Base-by-base conservation (phyloP, 2,329 filamentous ascomycete genomes). In the Diaporthe humulicola region DNA sequence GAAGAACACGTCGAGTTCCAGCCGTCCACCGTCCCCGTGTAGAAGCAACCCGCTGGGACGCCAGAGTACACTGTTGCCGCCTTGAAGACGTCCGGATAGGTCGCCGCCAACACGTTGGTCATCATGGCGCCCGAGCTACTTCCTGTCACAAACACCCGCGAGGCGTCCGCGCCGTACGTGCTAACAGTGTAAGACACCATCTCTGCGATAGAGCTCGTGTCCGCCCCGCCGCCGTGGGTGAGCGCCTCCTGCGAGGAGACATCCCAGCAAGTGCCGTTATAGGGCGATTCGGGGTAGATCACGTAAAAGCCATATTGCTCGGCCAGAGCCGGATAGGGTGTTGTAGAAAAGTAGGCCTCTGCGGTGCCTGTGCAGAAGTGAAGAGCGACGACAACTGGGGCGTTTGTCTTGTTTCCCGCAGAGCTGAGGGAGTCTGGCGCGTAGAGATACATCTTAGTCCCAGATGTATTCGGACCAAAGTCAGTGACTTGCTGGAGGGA, bases 1-100 rank as follows among this genome's bases (percentile, higher is more conserved):
- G 85, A 82, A 1, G 89, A 85, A 79, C 90, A 92, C 8, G 86
- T 84, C 75, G 84, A 86, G 83, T 90, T 90, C 90, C 90, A 91
- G 60, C 82, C 83, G 8, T 83, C 80, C 8, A 81, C 80, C 50
- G 82, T 81, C 30, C 78, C 77, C 1, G 85, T 85, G 69, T 79
- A 81, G 79, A 90, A 90, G 81, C 89, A 90, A n/a, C 88, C 88
- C 36, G 87, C 88, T 0, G 89, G 86, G 1, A 90, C 88, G 40
- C 89, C 89, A 2, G 87, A 82, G 77, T 89, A 91, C 28, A 84
- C 85, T 8, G 85, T 85, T 1, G 85, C 88, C 15, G 88, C 89
- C 19, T 83, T 84, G 81, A 90, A 90, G 33, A 90, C 78, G 22
- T 90, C 86, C 0, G 89, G 89, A 78, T 91, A 91, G 2, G 88